Conservation (phyloP, 2,329 filamentous ascomycete species). For the Scytalidium sp. region DNA sequence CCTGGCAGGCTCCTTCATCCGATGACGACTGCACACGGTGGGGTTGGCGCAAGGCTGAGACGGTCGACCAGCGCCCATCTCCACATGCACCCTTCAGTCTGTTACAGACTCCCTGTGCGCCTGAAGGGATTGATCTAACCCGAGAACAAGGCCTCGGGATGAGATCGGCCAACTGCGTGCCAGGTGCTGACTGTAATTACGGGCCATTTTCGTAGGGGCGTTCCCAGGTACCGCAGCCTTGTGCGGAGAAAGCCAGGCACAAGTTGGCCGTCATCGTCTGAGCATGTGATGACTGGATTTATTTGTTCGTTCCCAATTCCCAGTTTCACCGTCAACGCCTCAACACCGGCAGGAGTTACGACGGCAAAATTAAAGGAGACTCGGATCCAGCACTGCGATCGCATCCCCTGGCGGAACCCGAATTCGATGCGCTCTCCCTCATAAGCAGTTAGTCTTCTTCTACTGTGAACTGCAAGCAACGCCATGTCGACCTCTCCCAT, state of each 20-base stretch:
- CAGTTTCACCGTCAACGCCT: neutral
- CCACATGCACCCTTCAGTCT: too few relatives aligned
- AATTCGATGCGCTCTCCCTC: neutral
- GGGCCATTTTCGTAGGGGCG: too few relatives aligned
- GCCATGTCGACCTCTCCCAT: neutral
- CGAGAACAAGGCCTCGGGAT: too few relatives aligned
- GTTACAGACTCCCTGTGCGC: too few relatives aligned
- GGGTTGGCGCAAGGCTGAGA: neutral
- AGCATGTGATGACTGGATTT: neutral
- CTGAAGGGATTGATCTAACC: too few relatives aligned
- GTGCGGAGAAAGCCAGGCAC: neutral
- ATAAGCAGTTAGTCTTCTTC: neutral
- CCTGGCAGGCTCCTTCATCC: too few relatives aligned
- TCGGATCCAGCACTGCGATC: neutral
- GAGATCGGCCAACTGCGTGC: too few relatives aligned
- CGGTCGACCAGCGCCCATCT: too few relatives aligned
- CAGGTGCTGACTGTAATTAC: too few relatives aligned
- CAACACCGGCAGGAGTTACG: too few relatives aligned
- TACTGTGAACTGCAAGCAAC: neutral
- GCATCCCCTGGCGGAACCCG: neutral
- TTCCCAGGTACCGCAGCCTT: neutral
- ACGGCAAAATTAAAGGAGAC: neutral
- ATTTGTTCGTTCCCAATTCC: neutral
- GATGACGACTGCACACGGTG: neutral
- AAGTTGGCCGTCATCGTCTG: neutral